These are phyloP conservation scores for Yamadazyma nakazawae DNA, from an alignment of 805 yeast genomes.

Conservation along the genomic window DNA sequence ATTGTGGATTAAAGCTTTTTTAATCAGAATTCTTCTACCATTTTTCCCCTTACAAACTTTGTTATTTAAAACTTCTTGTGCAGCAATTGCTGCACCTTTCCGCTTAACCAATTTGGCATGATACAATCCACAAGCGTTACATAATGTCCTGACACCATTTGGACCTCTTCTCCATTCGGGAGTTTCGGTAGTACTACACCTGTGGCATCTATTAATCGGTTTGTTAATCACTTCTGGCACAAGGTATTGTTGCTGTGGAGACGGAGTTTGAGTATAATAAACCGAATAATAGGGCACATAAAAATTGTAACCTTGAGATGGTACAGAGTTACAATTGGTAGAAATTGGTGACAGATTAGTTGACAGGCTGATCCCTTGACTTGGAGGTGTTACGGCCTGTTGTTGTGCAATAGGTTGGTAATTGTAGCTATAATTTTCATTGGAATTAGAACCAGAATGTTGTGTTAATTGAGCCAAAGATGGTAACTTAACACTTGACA, in stretches of 20 bases:
- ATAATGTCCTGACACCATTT: conserved; percentile 42
- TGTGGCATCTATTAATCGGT: conserved; percentile 36
- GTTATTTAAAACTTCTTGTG: conserved; percentile 41
- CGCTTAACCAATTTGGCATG: conserved; percentile 49
- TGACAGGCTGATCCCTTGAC: background rate
- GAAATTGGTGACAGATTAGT: background rate
- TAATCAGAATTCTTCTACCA: conserved; percentile 37
- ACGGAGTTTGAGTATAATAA: conserved; percentile 10
- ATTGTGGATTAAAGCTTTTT: conserved; percentile 4
- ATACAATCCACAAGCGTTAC: conserved; percentile 43
- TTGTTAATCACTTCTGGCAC: conserved; percentile 33
- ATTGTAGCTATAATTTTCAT: background rate
- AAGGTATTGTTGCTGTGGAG: conserved; percentile 14
- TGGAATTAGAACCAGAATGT: conserved; percentile 4
- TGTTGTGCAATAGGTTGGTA: background rate
- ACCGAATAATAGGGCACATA: conserved; percentile 11
- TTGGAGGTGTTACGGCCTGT: background rate
- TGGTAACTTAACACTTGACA: conserved; percentile 5
- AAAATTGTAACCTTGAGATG: conserved; percentile 1
- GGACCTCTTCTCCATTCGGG: conserved; percentile 47
- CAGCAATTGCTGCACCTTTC: conserved; percentile 52
- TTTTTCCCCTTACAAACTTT: conserved; percentile 44
- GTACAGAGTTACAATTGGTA: background rate
- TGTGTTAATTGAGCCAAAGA: conserved; percentile 6
- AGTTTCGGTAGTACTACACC: conserved; percentile 46